Evolutionary conservation across 768 basidiomycete genomes (phyloP).

Genomic region (Glaciozyma martinii): DNA sequence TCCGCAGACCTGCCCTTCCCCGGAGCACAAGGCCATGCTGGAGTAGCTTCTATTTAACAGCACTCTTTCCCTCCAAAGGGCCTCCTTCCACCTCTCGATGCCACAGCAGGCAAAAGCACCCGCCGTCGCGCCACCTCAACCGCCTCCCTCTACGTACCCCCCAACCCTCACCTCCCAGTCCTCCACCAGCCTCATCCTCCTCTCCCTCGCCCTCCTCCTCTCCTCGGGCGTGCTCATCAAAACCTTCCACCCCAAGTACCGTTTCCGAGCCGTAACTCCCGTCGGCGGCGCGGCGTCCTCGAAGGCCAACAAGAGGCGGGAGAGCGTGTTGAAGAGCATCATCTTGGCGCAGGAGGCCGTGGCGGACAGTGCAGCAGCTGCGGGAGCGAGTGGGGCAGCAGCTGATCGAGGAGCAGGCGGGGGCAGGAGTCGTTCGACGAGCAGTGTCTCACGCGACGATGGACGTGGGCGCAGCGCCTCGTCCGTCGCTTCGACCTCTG

Average conservation of each 20-base stretch:
- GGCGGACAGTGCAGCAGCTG: neutral
- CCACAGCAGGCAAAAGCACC: too few species aligned
- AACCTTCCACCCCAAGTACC: neutral
- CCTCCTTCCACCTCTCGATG: too few species aligned
- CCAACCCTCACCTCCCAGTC: neutral
- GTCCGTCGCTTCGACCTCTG: neutral
- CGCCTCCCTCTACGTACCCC: neutral
- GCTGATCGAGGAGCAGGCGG: neutral
- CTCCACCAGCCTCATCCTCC: neutral
- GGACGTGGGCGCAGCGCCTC: neutral
- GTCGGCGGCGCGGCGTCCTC: neutral
- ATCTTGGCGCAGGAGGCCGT: slow-evolving; percentile 1
- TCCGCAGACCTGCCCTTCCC: too few species aligned
- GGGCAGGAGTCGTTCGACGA: neutral
- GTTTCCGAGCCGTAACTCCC: neutral
- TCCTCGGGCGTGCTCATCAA: slow-evolving; percentile 3
- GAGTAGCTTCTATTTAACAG: too few species aligned
- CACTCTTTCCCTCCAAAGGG: too few species aligned
- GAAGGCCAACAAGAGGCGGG: neutral
- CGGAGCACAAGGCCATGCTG: too few species aligned
- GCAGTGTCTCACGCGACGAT: neutral
- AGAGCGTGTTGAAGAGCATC: slow-evolving; percentile 1
- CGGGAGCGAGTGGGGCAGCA: neutral
- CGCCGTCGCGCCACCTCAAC: too few species aligned
- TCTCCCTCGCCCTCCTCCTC: neutral